Conservation (phyloP, 2,329 filamentous ascomycete genomes). For the Septoria linicola region DNA sequence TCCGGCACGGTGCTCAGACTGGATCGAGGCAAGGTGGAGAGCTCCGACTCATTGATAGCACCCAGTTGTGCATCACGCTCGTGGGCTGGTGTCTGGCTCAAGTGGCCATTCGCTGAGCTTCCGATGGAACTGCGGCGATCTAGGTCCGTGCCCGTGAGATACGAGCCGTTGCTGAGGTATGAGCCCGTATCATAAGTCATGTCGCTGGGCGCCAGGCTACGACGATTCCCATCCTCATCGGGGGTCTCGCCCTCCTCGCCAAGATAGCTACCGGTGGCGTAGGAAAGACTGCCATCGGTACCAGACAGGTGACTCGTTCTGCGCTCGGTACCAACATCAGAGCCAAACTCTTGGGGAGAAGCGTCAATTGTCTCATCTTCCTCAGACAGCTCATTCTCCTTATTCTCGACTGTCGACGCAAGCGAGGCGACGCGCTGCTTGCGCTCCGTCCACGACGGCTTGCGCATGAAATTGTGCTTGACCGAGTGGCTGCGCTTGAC, state of each 20-base stretch:
- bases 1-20: constrained; percentile 32
- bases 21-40: constrained; percentile 13
- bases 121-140: constrained; percentile 48
- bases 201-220: constrained; percentile 45
- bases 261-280: constrained; percentile 32
- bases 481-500: constrained; percentile 42
- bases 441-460: constrained; percentile 36
- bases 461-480: constrained; percentile 36
- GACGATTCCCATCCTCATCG: constrained; percentile 39
- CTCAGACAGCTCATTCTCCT: constrained; percentile 51
- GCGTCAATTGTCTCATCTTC: constrained; percentile 39
- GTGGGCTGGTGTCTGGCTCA: constrained; percentile 28
- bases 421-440: constrained; percentile 32
- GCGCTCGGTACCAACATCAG: constrained; percentile 27
- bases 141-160: constrained; percentile 50
- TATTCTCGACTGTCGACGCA: constrained; percentile 36
- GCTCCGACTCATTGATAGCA: constrained; percentile 18
- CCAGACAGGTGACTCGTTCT: constrained; percentile 30
- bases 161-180: constrained; percentile 51
- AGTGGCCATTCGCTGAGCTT: constrained; percentile 39
- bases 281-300: constrained; percentile 26
- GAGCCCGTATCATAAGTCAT: constrained; percentile 49
- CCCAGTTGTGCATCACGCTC: constrained; percentile 32
- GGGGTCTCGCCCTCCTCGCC: constrained; percentile 30
- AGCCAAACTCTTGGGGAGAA: constrained; percentile 27